Evolutionary conservation across 305 asterid species (phyloP).

Genomic region (Fraxinus dipetala): DNA sequence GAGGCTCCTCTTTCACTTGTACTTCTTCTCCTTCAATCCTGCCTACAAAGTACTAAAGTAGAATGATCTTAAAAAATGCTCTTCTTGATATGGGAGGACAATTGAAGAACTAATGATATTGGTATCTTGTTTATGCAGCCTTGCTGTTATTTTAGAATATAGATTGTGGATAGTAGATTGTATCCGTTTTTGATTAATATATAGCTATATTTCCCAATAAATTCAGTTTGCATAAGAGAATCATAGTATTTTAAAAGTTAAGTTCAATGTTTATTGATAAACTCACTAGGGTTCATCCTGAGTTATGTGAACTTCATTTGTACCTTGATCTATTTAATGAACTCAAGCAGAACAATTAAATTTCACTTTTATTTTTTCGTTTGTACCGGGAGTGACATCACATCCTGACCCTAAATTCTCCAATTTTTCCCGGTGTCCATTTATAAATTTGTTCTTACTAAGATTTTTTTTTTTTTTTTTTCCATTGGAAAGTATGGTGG

Average conservation of each 20-base stretch:
- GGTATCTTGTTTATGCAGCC: background rate
- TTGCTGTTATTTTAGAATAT: slow-evolving; percentile 10
- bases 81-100: background rate
- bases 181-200: slow-evolving; percentile 4
- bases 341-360: slow-evolving; percentile 6
- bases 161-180: slow-evolving; percentile 1
- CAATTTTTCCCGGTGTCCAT: slow-evolving; percentile 1
- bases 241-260: background rate
- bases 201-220: background rate
- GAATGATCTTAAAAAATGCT: background rate
- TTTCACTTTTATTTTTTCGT: background rate
- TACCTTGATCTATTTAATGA: background rate
- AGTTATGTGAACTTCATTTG: background rate
- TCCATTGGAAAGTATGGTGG: slow-evolving; percentile 57
- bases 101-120: background rate
- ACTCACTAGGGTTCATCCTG: background rate
- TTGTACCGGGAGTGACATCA: background rate
- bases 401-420: slow-evolving; percentile 1
- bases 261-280: background rate
- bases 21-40: background rate
- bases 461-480: background rate
- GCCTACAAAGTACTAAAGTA: slow-evolving; percentile 2
- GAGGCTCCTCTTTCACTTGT: background rate
- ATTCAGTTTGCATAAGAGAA: slow-evolving; percentile 3
- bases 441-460: slow-evolving; percentile 24